Base-by-base conservation (phyloP, 2,329 filamentous ascomycete genomes). In the Botrytis elliptica region DNA sequence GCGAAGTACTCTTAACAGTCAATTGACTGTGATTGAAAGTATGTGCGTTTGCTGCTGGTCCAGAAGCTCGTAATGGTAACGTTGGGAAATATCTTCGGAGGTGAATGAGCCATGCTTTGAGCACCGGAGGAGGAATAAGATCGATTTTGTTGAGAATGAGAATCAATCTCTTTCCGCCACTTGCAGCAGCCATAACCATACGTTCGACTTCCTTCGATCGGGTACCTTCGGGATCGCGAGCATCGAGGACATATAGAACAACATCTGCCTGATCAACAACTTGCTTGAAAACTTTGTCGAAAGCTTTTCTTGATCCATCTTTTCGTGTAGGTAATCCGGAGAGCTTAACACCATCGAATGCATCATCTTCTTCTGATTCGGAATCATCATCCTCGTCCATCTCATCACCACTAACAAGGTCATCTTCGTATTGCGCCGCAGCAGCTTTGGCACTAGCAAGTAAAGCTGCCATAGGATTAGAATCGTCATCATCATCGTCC, bases 141-240 rank as follows among this genome's bases (percentile, higher is more conserved):
- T 98, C 95, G 81, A 97, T 95, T 88, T 98, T 98, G 90, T 98
- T 98, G 78, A 98, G 86, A 74, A 98, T 89, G 74, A 98, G 89
- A 75, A 98, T 97, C 74, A 98, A 87, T 70, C 95, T 89, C 86
- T 98, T 98, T 77, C 91, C 91, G 73, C 92, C 93, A 42, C 88
- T 88, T 22, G 93, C 92, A 16, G 93, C 92, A n/a, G 94, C 92
- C 92, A 97, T 95, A 82, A 98, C 90, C 84, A 92, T 91, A 75
- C 93, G 91, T 86, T 98, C 95, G 63, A 98, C 92, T 77, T 97
- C 94, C 81, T 92, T 92, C 55, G 95, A 98, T 77, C 95, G 89
- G 44, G 95, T 98, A 74, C 94, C 93, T 82, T 97, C 92, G 1
- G 95, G 95, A 80, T 98, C 94, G 78, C 95, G 90, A 71, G 95